Conservation (phyloP, 177 flowering plant species). For the Vitis hybrid region DNA sequence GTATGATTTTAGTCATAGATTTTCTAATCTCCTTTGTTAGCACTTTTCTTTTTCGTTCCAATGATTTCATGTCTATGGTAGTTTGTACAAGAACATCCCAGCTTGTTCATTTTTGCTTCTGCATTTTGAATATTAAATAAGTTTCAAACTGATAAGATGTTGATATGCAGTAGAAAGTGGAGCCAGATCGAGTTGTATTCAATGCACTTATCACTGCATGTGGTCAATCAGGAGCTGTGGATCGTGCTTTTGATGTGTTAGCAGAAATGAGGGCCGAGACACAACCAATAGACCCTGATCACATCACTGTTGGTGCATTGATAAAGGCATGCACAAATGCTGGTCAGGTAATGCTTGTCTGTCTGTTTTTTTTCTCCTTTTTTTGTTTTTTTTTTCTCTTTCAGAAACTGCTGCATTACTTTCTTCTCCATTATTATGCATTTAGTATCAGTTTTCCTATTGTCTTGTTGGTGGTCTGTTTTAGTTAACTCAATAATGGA, state of each 20-base stretch:
- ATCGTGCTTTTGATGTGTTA: conserved; percentile 95
- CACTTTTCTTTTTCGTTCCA: background rate
- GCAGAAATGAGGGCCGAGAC: conserved; percentile 82
- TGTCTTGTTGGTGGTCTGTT: background rate
- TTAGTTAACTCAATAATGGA: background rate
- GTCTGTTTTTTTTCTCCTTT: background rate
- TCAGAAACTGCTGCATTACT: background rate
- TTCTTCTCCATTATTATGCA: too few species aligned
- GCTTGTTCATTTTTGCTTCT: conserved; percentile 5
- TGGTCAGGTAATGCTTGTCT: conserved; percentile 61
- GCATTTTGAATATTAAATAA: conserved; percentile 7
- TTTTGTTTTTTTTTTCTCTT: background rate
- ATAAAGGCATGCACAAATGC: conserved; percentile 82
- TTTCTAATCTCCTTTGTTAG: background rate
- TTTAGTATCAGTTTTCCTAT: background rate
- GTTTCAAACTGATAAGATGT: conserved; percentile 32
- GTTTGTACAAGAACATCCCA: background rate
- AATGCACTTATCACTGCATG: conserved; percentile 97
- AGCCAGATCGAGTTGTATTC: conserved; percentile 96
- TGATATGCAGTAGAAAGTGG: conserved; percentile 87
- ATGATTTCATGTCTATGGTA: background rate
- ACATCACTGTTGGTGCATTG: conserved; percentile 86
- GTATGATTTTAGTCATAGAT: conserved; percentile 33
- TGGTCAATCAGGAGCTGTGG: conserved; percentile 94
- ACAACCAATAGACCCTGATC: conserved; percentile 90